A percentile compares a stretch with the other conserved stretches of the same genome.
These are phyloP conservation scores for Picea sitchensis DNA, from an alignment of 75 land plant genomes.

Conservation along the genomic window DNA sequence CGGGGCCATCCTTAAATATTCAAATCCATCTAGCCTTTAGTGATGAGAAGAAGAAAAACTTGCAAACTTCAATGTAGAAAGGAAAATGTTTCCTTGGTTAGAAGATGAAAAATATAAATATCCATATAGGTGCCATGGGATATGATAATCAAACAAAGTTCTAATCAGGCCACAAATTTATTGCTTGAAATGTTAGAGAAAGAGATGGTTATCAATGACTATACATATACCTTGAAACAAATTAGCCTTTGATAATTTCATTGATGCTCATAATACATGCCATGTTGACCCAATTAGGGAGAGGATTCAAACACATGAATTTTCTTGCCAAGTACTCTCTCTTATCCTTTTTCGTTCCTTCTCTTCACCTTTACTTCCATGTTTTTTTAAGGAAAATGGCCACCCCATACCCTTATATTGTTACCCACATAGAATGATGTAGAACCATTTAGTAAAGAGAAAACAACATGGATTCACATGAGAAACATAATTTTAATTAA, in stretches of 20 bases:
- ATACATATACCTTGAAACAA: conserved; percentile 56
- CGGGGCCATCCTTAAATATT: no score
- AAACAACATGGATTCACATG: no score
- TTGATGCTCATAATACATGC: conserved; percentile 97
- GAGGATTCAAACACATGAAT: conserved; percentile 28
- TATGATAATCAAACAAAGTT: conserved; percentile 13
- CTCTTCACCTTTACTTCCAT: no score
- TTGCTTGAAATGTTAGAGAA: background rate
- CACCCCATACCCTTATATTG: no score
- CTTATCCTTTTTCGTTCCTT: no score
- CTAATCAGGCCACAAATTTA: no score
- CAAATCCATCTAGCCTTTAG: no score
- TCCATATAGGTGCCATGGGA: conserved; percentile 90
- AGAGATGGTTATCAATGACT: background rate
- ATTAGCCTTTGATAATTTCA: conserved; percentile 85
- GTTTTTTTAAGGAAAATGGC: no score
- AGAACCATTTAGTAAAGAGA: no score
- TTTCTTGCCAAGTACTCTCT: no score
- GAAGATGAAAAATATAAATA: conserved; percentile 68
- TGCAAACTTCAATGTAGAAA: conserved; percentile 71
- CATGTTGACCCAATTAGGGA: conserved; percentile 61
- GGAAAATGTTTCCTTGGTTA: conserved; percentile 42
- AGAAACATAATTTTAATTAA: no score
- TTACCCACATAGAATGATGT: no score
- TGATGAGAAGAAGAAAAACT: conserved; percentile 28